Evolutionary conservation across 1,139 yeast genomes (phyloP), one percentile per base, ranked within the genome.

Genomic region (Ashbya aceris): DNA sequence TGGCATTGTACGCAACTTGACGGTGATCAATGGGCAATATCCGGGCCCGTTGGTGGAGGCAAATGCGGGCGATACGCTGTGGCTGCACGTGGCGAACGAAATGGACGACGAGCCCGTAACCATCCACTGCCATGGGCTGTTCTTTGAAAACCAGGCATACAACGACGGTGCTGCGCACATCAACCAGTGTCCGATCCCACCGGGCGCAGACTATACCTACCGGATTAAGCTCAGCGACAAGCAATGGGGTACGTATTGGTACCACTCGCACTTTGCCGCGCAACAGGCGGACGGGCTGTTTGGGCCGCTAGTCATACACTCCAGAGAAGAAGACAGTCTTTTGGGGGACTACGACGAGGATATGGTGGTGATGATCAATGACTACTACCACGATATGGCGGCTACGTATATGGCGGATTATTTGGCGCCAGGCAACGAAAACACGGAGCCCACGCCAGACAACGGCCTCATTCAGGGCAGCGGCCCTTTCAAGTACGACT

Each of bases 81-180:
- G 67, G 26, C 61, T 76, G 34, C 69, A 72, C 48, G 67, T 74
- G 42, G 63, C 61, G 31, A 76, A 76, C 55, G 66, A 64, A 28
- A 62, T 75, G 45, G 62, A 57, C 4, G 72, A 70, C 46, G 58
- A 62, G 42, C 69, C 73, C 45, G 69, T 77, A n/a, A 61, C 77
- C 10, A 53, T 75, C 28, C 82, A 76, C 56, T 75, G 76, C 69
- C 82, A 76, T 50, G 82, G 81, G 14, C 58, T 76, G 38, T 59
- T 76, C 67, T 64, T 45, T 33, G 60, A 67, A 11, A 73, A 74
- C 11, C 51, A 71, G 1, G 62, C 61, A 43, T 69, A 62, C 49
- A 74, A 75, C 76, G 83, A 77, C 60, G 83, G 83, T 11, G 77
- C 81, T 2, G 69, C 73, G 49, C 66, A 68, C 69, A 68, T 76